These are phyloP conservation scores for Suhomyces terraborum DNA, from an alignment of 1,139 yeast species.

Conservation along the genomic window DNA sequence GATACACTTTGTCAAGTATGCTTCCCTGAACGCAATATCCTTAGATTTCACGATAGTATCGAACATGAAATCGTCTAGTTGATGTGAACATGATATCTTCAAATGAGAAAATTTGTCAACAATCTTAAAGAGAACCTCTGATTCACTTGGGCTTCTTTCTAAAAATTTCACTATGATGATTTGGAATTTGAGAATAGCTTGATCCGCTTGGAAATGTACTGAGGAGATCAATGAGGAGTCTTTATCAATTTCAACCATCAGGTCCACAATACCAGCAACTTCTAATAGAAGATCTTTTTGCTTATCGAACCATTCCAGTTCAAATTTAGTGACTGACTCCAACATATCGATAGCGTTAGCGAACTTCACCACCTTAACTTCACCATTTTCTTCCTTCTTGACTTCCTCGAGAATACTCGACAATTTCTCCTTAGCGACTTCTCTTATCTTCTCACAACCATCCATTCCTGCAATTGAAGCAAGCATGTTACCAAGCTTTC, in stretches of 20 bases:
- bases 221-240: slow-evolving; percentile 56
- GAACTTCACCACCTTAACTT: slow-evolving; percentile 60
- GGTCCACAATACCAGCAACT: slow-evolving; percentile 48
- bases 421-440: slow-evolving; percentile 55
- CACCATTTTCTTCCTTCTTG: slow-evolving; percentile 50
- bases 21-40: slow-evolving; percentile 49
- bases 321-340: slow-evolving; percentile 53
- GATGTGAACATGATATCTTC: slow-evolving; percentile 48
- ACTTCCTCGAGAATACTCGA: slow-evolving; percentile 38
- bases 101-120: slow-evolving; percentile 52
- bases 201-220: slow-evolving; percentile 72
- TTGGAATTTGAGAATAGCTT: slow-evolving; percentile 67
- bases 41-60: slow-evolving; percentile 54
- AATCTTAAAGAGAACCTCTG: slow-evolving; percentile 46
- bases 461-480: slow-evolving; percentile 63
- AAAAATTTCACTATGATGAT: slow-evolving; percentile 52
- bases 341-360: slow-evolving; percentile 73
- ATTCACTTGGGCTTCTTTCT: slow-evolving; percentile 31
- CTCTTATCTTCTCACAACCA: slow-evolving; percentile 60
- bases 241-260: slow-evolving; percentile 44
- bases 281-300: slow-evolving; percentile 54
- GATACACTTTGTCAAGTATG: slow-evolving; percentile 55
- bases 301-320: slow-evolving; percentile 60
- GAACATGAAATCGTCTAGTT: slow-evolving; percentile 60
- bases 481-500: slow-evolving; percentile 67